Conservation (phyloP, 345 rosid genomes). For the Dimocarpus longan region DNA sequence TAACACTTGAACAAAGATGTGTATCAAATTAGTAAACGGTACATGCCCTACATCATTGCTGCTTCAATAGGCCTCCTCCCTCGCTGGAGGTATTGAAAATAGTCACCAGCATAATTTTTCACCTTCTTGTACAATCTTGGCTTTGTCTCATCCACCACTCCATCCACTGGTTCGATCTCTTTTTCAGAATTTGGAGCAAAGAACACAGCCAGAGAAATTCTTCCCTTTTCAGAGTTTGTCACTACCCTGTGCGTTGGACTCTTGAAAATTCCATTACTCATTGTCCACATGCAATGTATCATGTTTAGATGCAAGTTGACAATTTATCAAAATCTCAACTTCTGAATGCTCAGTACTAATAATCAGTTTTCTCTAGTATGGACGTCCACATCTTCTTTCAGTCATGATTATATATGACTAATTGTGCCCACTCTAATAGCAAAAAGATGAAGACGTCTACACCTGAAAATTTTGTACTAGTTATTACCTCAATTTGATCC, state of each 20-base stretch:
- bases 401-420: no score
- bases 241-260: conserved; percentile 52
- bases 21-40: background rate
- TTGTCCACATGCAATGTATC: conserved; percentile 31
- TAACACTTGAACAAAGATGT: background rate
- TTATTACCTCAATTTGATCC: conserved; percentile 51
- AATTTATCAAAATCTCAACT: no score
- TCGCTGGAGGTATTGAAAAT: conserved; percentile 41
- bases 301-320: no score
- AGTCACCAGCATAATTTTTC: conserved; percentile 43
- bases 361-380: no score
- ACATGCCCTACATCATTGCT: conserved; percentile 32
- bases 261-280: conserved; percentile 66
- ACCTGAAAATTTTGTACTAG: no score
- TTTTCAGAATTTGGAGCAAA: conserved; percentile 39
- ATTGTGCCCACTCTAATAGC: no score
- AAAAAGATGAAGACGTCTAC: background rate
- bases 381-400: no score
- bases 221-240: conserved; percentile 47
- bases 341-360: no score
- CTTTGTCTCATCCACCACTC: conserved; percentile 37
- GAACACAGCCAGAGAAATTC: conserved; percentile 54
- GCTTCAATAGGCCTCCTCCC: conserved; percentile 56
- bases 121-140: conserved; percentile 55
- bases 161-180: conserved; percentile 37